phyloP scores from a whole-genome alignment of 2,329 filamentous ascomycete genomes.

The Tolypocladium paradoxum region DNA sequence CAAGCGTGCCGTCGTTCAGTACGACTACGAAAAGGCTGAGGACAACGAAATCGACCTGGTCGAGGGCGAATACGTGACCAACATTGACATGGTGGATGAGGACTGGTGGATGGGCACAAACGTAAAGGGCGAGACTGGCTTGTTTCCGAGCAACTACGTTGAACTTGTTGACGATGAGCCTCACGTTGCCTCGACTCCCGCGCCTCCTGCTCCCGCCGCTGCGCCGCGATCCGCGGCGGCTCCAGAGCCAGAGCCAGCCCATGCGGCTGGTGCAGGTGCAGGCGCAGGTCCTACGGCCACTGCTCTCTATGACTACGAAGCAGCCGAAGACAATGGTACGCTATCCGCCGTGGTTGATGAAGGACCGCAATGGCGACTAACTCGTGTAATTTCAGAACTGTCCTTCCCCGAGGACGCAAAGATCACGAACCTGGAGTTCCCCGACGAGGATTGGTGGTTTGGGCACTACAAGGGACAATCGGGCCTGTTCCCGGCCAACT shows the following conservation, averaged over 20 bases:
- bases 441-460: conserved; percentile 98
- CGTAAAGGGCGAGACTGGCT: conserved; percentile 66
- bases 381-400: conserved; percentile 31
- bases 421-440: conserved; percentile 80
- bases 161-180: conserved; percentile 61
- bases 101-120: conserved; percentile 99
- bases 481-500: conserved; percentile 76
- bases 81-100: conserved; percentile 95
- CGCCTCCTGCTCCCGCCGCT: conserved; percentile 21
- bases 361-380: background rate
- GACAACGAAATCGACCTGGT: conserved; percentile 89
- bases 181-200: conserved; percentile 18
- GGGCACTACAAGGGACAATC: conserved; percentile 69
- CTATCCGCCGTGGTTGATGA: background rate
- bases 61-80: conserved; percentile 78
- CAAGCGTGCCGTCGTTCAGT: conserved; percentile 70
- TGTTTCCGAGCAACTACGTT: conserved; percentile 97
- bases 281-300: conserved; percentile 57
- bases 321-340: conserved; percentile 82
- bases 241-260: conserved; percentile 20
- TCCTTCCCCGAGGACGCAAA: conserved; percentile 85
- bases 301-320: conserved; percentile 92
- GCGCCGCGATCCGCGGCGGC: conserved; percentile 22
- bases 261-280: conserved; percentile 23
- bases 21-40: conserved; percentile 95